A percentile compares a stretch with the other conserved stretches of the same genome.
phyloP scores from a whole-genome alignment of 352 stramenopile genomes.

The Globisporangium cystogenes region DNA sequence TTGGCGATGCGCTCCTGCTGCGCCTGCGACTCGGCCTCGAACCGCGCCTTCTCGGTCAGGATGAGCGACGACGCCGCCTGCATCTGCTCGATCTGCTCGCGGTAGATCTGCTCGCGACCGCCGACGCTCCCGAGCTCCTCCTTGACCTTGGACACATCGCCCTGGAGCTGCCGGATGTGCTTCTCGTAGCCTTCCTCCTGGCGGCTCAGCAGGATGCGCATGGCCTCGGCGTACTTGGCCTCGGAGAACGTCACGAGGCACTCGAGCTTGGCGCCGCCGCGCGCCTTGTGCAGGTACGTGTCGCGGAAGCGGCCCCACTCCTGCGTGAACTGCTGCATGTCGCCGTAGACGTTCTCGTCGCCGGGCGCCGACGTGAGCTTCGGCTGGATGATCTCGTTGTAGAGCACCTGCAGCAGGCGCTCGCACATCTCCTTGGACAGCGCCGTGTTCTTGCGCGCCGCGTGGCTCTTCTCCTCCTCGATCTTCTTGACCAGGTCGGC shows the following conservation, averaged over 20 bases:
- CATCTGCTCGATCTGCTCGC: slow-evolving; percentile 85
- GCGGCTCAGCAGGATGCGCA: slow-evolving; percentile 72
- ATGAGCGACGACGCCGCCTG: slow-evolving; percentile 67
- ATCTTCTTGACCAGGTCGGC: slow-evolving; percentile 60
- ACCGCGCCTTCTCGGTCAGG: slow-evolving; percentile 68
- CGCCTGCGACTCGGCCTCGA: slow-evolving; percentile 45
- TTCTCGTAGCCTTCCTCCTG: slow-evolving; percentile 86
- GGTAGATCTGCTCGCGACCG: slow-evolving; percentile 79
- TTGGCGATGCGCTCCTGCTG: slow-evolving; percentile 63
- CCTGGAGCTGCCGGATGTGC: slow-evolving; percentile 69
- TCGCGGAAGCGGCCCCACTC: slow-evolving; percentile 74
- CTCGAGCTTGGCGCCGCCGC: slow-evolving; percentile 67
- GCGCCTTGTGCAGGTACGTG: slow-evolving; percentile 62
- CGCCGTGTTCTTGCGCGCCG: slow-evolving; percentile 37
- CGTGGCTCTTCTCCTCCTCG: slow-evolving; percentile 51
- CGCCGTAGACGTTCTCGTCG: slow-evolving; percentile 56
- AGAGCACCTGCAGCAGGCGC: slow-evolving; percentile 70
- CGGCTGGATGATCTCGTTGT: slow-evolving; percentile 75
- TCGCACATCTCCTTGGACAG: slow-evolving; percentile 80
- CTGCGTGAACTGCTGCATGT: slow-evolving; percentile 75
- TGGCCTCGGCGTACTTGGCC: slow-evolving; percentile 75
- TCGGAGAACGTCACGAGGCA: slow-evolving; percentile 73
- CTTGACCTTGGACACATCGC: slow-evolving; percentile 71
- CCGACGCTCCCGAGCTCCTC: slow-evolving; percentile 79
- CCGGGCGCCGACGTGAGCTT: slow-evolving; percentile 43